Evolutionary conservation across 306 rosid genomes (phyloP), one percentile per base, ranked within the genome.

Genomic region (Glycine latifolia): DNA sequence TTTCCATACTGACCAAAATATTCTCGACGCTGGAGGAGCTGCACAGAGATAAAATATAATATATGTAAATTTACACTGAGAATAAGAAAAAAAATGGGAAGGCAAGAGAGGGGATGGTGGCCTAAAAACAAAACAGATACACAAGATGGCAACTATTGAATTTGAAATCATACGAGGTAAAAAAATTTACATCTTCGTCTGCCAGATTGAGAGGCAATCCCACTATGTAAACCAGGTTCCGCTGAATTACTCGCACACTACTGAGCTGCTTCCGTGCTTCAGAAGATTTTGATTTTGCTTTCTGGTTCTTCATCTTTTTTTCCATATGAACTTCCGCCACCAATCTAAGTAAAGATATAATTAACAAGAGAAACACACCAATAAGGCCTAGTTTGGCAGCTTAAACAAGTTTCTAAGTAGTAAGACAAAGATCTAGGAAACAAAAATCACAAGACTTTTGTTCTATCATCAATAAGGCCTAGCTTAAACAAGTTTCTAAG

Each of bases 1-100:
- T 94, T 91, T 78, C 99, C 99, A 79, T 96, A 96, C 88, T 93
- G 99, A 87, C 94, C 91, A 92, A 93, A 96, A 82, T 96, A 96
- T 78, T 96, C 99, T 66, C 88, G 86, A 43, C 50, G 91, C 87
- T 94, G 97, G 77, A 96, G 95, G 85, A 92, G 93, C 99, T 96
- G 92, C 90, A 85, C n/a, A 10, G 70, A 67, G 4, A 75, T 10
- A 4, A 84, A 26, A 26, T 26, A 26, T 0, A 66, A 62, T 65
- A 56, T 20, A 11, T 5, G 66, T 2, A 71, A 50, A 31, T n/a
- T 1, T 59, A 47, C 79, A 10, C 46, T 3, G 16, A 53, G 50
- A 65, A 49, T 8, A 26, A 55, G 71, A 4, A 13, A 58, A 58
- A 58, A 55, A 50, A 20, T 35, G 68, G 47, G 39, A 60, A 35